Base-by-base conservation (phyloP, 495 filamentous ascomycete species). In the Penicillium nucicola region DNA sequence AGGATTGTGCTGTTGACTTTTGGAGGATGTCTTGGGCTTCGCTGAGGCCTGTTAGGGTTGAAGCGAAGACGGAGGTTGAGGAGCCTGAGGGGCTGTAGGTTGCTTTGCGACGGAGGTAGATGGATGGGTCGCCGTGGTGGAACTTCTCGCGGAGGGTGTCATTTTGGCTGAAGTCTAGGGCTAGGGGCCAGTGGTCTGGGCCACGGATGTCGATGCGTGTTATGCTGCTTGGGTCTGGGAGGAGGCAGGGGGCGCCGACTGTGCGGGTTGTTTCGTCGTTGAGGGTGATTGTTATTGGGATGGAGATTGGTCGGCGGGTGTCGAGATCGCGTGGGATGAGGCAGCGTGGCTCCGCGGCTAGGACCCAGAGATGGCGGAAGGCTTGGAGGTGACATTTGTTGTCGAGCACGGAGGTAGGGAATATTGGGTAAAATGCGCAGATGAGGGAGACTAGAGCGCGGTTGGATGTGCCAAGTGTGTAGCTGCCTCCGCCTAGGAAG, bases 351-450 rank as follows among this genome's bases (percentile, higher is more conserved):
- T 97, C 93, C 6, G 90, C 85, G 5, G 95, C 93, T 9, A 99
- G 78, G 12, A 95, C 91, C 93, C 93, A 99, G 61, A 99, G 84
- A 67, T 99, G 93, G 2, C 95, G 86, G 77, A 97, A 95, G 6
- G 93, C 93, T 77, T 99, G 93, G 3, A 97, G 78, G 53, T 99
- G 93, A 20, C 88, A 90, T 61, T 86, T 88, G 61, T 96, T 97
- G 72, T 97, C 93, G 42, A 93, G 84, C 3, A 96, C 87, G 4
- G 83, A 84, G 22, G 83, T 84, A 2, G 93, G 93, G 66, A 92
- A 97, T 18, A 97, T 77, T 0, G 93, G 93, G 58, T 97, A 97
- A 64, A 99, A 93, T 2, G 93, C 87, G 45, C 92, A 89, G 14
- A 99, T 78, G 7, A 99, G 77, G 1, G 89, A 81, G 7, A 91